phyloP scores from a whole-genome alignment of 352 stramenopile species.

The Globisporangium takayamanum region DNA sequence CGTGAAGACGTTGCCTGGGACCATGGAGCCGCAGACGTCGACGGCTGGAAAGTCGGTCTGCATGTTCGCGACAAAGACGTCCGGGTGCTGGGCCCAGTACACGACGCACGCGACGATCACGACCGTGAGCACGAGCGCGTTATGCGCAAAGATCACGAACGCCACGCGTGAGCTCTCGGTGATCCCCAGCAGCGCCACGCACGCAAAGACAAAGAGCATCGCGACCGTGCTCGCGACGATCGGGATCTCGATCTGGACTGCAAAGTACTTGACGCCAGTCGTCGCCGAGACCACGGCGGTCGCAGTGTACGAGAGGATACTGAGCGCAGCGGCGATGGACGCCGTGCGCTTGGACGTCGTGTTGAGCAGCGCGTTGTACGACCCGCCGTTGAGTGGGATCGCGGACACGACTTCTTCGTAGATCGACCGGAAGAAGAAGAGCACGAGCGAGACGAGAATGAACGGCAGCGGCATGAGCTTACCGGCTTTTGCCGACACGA shows the following conservation, averaged over 20 bases:
- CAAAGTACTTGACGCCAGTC: constrained; percentile 73
- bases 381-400: constrained; percentile 85
- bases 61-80: constrained; percentile 61
- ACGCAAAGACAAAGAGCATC: constrained; percentile 70
- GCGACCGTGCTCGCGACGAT: constrained; percentile 31
- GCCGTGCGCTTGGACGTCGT: constrained; percentile 82
- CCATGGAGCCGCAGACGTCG: constrained; percentile 39
- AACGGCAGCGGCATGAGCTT: constrained; percentile 81
- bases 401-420: constrained; percentile 86
- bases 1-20: constrained; percentile 34
- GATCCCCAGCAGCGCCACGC: constrained; percentile 66
- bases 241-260: constrained; percentile 49
- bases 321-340: constrained; percentile 69
- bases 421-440: constrained; percentile 69
- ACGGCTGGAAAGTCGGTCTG: constrained; percentile 43
- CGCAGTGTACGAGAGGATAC: constrained; percentile 87
- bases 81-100: constrained; percentile 45
- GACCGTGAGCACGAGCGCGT: constrained; percentile 56
- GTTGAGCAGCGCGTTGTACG: constrained; percentile 89
- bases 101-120: constrained; percentile 43
- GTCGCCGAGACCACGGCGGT: constrained; percentile 65
- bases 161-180: constrained; percentile 70
- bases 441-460: constrained; percentile 53
- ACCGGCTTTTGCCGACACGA: constrained; percentile 42
- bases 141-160: constrained; percentile 71